Evolutionary conservation across 768 basidiomycete genomes (phyloP).

Genomic region (Suillus paluster): DNA sequence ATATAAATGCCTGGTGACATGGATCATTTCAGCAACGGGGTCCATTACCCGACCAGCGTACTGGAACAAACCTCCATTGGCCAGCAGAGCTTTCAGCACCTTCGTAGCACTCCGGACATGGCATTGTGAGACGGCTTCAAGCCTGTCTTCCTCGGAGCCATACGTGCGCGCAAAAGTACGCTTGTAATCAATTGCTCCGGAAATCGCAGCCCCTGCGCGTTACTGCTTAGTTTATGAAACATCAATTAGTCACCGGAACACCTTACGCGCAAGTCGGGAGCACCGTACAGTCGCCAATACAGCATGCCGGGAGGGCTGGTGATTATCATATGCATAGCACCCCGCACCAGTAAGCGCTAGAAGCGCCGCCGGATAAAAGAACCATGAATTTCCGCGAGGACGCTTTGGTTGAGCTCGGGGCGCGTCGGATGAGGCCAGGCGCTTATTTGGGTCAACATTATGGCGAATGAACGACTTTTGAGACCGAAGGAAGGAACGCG

Average conservation of each 20-base stretch:
- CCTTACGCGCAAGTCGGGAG: slow-evolving; percentile 70
- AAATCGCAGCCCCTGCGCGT: slow-evolving; percentile 58
- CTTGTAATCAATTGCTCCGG: slow-evolving; percentile 76
- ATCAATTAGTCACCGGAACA: slow-evolving; percentile 30
- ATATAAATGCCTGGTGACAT: slow-evolving; percentile 71
- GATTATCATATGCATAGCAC: slow-evolving; percentile 63
- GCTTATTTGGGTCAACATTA: background rate
- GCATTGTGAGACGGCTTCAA: slow-evolving; percentile 70
- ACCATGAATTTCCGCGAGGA: slow-evolving; percentile 20
- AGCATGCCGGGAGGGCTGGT: slow-evolving; percentile 75
- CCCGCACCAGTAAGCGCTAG: slow-evolving; percentile 36
- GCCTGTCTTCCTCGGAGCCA: slow-evolving; percentile 51
- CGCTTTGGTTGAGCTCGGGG: slow-evolving; percentile 16
- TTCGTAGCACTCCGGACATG: slow-evolving; percentile 83
- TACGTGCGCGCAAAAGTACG: slow-evolving; percentile 60
- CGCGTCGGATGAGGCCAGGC: background rate
- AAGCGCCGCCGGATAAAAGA: slow-evolving; percentile 27
- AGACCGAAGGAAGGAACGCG: background rate
- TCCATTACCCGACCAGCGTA: slow-evolving; percentile 2
- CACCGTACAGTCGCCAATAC: slow-evolving; percentile 78
- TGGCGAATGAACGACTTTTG: background rate
- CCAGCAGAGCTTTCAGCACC: slow-evolving; percentile 81
- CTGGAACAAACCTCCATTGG: slow-evolving; percentile 76
- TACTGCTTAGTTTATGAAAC: slow-evolving; percentile 13
- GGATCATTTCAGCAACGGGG: slow-evolving; percentile 5